Evolutionary conservation across 495 filamentous ascomycete species (phyloP), one percentile per base, ranked within the genome.

Genomic region (Aspergillus ostianus): DNA sequence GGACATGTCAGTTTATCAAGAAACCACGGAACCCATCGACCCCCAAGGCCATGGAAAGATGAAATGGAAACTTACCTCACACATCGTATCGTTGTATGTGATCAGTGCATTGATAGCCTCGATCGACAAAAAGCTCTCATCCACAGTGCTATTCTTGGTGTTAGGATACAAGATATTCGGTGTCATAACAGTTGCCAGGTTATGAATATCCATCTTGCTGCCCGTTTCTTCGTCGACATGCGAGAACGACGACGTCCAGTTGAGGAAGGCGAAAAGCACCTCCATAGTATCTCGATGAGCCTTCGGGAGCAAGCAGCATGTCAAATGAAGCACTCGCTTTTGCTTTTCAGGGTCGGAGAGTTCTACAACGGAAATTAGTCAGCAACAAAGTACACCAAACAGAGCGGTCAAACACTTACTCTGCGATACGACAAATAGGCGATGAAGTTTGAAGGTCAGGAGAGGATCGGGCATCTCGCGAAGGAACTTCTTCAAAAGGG

Each of bases 131-230:
- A 97, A 96, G 64, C 90, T 93, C 63, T 88, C 87, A 64, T 94
- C 91, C 13, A 86, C 82, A 62, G 85, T 86, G 48, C 82, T 81
- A 62, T 79, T 87, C 67, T 87, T 86, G 32, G 82, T 78, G 63
- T 85, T 88, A 12, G 89, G 86, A 64, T 90, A 91, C 15, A 99
- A 85, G 55, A 99, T 89, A 62, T 99, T 99, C 0, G 94, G 94
- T 6, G 93, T 91, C 63, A 99, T 96, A 59, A 99, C 94, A n/a
- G 95, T 98, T 7, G 94, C 91, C 55, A 99, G 84, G 67, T 99
- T 99, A 73, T 96, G 93, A 52, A 94, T 91, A 73, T 99, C 94
- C 94, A 99, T 99, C 80, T 97, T 97, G 68, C 92, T 97, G 20
- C 94, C 94, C 44, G 83, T 83, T 55, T 86, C 84, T 65, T 98